Conservation (phyloP, 208 protist species). For the Acanthamoeba lenticulata region DNA sequence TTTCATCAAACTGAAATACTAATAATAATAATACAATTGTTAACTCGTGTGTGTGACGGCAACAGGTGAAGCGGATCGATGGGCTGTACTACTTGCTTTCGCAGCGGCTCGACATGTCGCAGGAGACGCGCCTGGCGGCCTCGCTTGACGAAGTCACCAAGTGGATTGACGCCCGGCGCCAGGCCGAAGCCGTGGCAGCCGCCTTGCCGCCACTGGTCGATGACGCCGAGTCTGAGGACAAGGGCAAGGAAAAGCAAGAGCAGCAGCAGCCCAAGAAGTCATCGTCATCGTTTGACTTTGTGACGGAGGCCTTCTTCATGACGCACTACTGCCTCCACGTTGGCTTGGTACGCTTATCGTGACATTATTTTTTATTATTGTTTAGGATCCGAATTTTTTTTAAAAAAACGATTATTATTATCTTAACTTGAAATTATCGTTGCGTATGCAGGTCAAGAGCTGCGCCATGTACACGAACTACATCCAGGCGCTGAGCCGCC, state of each 20-base stretch:
- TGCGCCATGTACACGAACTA: constrained; percentile 11
- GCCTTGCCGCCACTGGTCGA: not conserved
- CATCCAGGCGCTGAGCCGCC: not conserved
- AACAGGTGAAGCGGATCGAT: constrained; percentile 40
- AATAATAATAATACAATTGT: not conserved
- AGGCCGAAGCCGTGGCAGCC: not conserved
- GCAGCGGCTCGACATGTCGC: not conserved
- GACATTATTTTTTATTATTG: not conserved
- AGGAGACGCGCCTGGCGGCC: constrained; percentile 20
- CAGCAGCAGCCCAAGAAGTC: not conserved
- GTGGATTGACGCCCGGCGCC: not conserved
- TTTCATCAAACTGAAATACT: not conserved
- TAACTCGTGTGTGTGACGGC: not conserved
- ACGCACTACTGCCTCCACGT: constrained; percentile 56
- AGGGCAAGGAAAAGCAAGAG: constrained; percentile 11
- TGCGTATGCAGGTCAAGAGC: not conserved
- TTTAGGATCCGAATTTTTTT: not conserved
- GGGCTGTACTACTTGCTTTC: not conserved
- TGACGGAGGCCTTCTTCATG: constrained; percentile 50
- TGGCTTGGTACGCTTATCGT: not conserved
- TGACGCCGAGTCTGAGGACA: not conserved
- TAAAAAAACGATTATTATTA: not conserved
- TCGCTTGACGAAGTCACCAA: constrained; percentile 12
- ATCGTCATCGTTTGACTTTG: constrained; percentile 27
- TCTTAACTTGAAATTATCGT: not conserved